These are phyloP conservation scores for Leccinum laetum DNA, from an alignment of 1,284 basidiomycete genomes.

Conservation along the genomic window DNA sequence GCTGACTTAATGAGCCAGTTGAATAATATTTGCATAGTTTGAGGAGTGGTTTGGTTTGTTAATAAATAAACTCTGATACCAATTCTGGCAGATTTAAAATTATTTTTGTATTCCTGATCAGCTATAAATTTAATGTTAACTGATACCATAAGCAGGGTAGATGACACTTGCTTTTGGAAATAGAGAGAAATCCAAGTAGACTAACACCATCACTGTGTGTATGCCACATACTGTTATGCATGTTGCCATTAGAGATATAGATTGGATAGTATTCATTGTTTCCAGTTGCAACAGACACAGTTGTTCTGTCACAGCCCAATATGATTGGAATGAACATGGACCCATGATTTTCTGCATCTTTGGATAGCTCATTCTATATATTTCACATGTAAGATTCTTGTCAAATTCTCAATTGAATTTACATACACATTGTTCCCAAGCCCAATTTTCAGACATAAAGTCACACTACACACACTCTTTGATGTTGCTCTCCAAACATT, in stretches of 20 bases:
- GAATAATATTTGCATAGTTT: too few relatives aligned
- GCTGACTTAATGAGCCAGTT: too few relatives aligned
- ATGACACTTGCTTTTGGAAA: neutral
- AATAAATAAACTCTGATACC: too few relatives aligned
- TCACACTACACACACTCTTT: neutral
- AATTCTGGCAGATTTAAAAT: too few relatives aligned
- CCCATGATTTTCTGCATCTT: neutral
- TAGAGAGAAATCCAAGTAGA: neutral
- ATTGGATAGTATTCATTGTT: neutral
- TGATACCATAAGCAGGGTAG: neutral
- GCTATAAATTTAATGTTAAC: neutral
- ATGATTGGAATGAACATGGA: constrained; percentile 3
- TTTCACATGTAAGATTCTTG: neutral
- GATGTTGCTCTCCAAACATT: neutral
- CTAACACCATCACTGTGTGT: neutral
- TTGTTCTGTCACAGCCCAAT: constrained; percentile 10
- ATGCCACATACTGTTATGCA: neutral
- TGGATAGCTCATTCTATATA: neutral
- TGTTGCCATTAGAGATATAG: neutral
- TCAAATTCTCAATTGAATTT: too few relatives aligned
- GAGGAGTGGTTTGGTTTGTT: too few relatives aligned
- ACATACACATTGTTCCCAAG: neutral
- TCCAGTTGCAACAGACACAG: constrained; percentile 3
- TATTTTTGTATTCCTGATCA: neutral
- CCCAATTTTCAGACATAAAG: neutral